Percentiles rank a stretch among this genome's conserved stretches.
Conservation (phyloP, 768 basidiomycete species). For the Leccinum uliginosum region DNA sequence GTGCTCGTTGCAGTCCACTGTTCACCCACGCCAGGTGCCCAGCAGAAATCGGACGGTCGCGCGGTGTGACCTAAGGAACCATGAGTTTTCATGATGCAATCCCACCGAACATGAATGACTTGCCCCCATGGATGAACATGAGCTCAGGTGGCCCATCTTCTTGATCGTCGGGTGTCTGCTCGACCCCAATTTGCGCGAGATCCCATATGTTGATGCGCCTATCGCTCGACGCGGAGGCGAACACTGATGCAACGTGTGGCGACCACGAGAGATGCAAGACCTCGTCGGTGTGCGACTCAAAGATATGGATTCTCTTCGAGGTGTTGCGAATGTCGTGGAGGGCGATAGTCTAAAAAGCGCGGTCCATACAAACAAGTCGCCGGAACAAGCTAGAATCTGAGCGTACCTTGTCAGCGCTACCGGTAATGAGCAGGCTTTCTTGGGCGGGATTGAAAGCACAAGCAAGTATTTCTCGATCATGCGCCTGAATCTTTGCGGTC, state of each 20-base stretch:
- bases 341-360: conserved; percentile 61
- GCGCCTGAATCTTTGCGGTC: conserved; percentile 71
- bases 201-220: conserved; percentile 96
- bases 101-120: conserved; percentile 18
- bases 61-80: conserved; percentile 69
- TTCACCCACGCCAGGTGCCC: conserved; percentile 82
- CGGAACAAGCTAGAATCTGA: background rate
- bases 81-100: background rate
- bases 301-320: conserved; percentile 78
- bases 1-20: conserved; percentile 82
- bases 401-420: conserved; percentile 86
- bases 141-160: conserved; percentile 98
- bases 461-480: conserved; percentile 86
- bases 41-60: conserved; percentile 89
- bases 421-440: conserved; percentile 80
- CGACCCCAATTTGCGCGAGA: conserved; percentile 82
- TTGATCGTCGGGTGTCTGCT: conserved; percentile 96
- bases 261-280: conserved; percentile 95
- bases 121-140: conserved; percentile 93
- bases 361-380: background rate
- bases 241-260: conserved; percentile 85
- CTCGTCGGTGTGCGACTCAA: conserved; percentile 92
- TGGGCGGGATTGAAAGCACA: conserved; percentile 85
- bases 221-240: conserved; percentile 93
- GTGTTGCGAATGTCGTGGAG: conserved; percentile 82